A percentile compares a stretch with the other conserved stretches of the same genome.
phyloP scores from a whole-genome alignment of 345 rosid species.

The Lepidium sativum region DNA sequence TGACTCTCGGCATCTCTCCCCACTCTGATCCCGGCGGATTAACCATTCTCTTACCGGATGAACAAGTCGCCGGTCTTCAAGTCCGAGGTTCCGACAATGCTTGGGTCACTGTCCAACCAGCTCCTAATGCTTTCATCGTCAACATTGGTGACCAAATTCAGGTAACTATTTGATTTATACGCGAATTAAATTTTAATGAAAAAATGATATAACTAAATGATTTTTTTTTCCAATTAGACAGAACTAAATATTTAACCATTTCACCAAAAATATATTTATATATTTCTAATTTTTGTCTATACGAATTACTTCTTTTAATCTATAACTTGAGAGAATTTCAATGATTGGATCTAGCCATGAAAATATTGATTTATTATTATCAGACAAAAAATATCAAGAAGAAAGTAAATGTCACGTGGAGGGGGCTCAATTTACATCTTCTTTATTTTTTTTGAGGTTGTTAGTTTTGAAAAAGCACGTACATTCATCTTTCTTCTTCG shows the following conservation, averaged over 20 bases:
- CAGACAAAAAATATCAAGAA: background rate
- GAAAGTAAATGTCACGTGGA: slow-evolving; percentile 11
- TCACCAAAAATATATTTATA: no score
- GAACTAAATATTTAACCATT: no score
- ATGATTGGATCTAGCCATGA: background rate
- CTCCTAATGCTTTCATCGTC: slow-evolving; percentile 60
- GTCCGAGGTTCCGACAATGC: slow-evolving; percentile 44
- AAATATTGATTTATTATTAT: background rate
- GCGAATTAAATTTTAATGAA: no score
- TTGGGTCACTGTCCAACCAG: slow-evolving; percentile 82
- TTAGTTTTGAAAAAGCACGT: slow-evolving; percentile 16
- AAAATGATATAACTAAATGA: no score
- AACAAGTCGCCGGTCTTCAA: slow-evolving; percentile 64
- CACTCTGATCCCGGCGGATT: slow-evolving; percentile 95
- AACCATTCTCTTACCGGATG: slow-evolving; percentile 69
- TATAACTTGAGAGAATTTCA: no score
- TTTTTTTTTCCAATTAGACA: no score
- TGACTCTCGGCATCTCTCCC: slow-evolving; percentile 71
- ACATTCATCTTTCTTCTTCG: slow-evolving; percentile 5
- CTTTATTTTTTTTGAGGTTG: background rate
- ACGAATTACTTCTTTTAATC: background rate
- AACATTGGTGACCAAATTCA: slow-evolving; percentile 92
- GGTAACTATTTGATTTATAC: slow-evolving; percentile 26
- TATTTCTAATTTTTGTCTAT: background rate
- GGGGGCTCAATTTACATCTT: background rate